Evolutionary conservation across 495 filamentous ascomycete genomes (phyloP), one percentile per base, ranked within the genome.

Genomic region (Neurospora sp.): DNA sequence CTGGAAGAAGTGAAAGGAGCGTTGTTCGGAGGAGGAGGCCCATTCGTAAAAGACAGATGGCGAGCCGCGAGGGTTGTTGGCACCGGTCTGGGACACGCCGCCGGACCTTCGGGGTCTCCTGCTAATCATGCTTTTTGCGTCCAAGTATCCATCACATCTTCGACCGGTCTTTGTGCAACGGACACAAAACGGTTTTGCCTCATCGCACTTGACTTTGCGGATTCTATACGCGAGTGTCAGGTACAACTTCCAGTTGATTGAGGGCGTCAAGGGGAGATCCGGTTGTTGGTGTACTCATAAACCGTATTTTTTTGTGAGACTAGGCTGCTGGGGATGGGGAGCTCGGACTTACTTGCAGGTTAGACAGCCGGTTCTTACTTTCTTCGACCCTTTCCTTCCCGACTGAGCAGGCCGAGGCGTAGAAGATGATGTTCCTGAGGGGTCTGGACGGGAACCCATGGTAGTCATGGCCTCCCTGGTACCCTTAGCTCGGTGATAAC

Each of bases 1-100:
- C 74, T 84, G 84, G 72, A 88, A 89, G 74, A 86, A 87, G 68
- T 86, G 82, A 39, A 89, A 84, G 27, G 86, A 82, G 31, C 85
- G 81, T 71, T 77, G 78, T 71, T 84, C 82, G 7, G 77, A 74
- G 5, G 71, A 72, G 39, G 79, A 79, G 3, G 79, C 79, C 78
- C 79, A 79, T 5, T 80, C 74, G 68, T 75, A 77, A 35, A 77
- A 73, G 8, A 76, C 45, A 20, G 74, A 39, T 38, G 74, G 65
- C 9, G 78, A 70, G 16, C 73, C 73, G 8, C 73, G 76, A 14
- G 74, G 76, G 16, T 73, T 74, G 20, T 70, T 65, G 16, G 16
- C 53, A 20, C 22, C 73, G 35, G 40, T 69, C n/a, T 40, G 35
- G 4, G 53, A 35, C 38, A 74, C 70, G 1, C 35, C 72, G 61